A percentile compares a stretch with the other conserved stretches of the same genome.
These are phyloP conservation scores for Populus euphratica DNA, from an alignment of 345 rosid genomes.

Conservation along the genomic window DNA sequence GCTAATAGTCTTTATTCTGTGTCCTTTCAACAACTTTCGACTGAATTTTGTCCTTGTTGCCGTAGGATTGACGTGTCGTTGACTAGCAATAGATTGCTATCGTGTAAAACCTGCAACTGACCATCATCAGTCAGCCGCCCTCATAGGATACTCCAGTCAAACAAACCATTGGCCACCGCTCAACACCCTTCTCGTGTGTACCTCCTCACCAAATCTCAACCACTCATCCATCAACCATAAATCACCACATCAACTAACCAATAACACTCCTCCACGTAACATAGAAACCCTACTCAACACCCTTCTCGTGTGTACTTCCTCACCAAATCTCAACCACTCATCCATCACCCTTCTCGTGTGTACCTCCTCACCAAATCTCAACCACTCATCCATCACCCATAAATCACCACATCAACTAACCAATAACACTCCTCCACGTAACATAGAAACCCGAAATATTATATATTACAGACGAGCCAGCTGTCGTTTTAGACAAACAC, in stretches of 20 bases:
- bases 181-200: background rate
- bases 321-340: background rate
- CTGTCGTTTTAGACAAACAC: background rate
- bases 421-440: background rate
- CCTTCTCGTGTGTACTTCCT: no score
- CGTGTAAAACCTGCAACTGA: background rate
- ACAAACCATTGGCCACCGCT: constrained; percentile 2
- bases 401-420: no score
- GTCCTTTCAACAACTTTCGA: no score
- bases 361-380: no score
- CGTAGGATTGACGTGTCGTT: constrained; percentile 1
- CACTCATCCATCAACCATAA: background rate
- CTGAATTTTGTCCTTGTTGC: no score
- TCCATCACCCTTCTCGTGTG: no score
- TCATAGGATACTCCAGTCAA: constrained; percentile 9
- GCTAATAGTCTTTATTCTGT: no score
- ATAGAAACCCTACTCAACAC: background rate
- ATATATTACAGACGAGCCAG: background rate
- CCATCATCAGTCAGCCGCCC: constrained; percentile 7
- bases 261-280: no score
- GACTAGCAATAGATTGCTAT: background rate
- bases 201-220: background rate
- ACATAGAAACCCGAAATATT: background rate
- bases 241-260: no score
- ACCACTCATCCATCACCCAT: no score